Base-by-base conservation (phyloP, 257 asterid genomes). In the Craterostigma plantagineum region DNA sequence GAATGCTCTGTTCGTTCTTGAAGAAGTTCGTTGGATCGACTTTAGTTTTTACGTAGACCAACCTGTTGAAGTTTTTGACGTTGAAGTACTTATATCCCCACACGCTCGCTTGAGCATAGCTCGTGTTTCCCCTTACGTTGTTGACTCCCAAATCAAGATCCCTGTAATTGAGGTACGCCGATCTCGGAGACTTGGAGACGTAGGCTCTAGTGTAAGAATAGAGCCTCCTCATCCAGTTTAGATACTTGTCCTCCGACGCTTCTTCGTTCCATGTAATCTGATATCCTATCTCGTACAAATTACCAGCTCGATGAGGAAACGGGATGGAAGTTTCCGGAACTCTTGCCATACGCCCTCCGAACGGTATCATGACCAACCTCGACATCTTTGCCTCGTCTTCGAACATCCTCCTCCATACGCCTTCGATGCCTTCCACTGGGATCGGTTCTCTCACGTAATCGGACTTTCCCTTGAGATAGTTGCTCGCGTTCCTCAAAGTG, bases 171-270 rank as follows among this genome's bases (percentile, higher is more conserved):
- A n/a, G 8, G 9, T 42, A 42, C 9, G 18, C 46, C 12, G 10
- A 16, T 18, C 46, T 13, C 10, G 46, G 46, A 13, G 16, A n/a
- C 23, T n/a, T 10, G 3, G 46, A 42, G 9, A 42, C 17, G 14
- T 44, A 44, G 30, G 35, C 35, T 1, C 34, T 8, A 7, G 17
- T 16, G 9, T 16, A 7, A 17, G 34, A 11, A 16, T 17, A 12
- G n/a, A 44, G 6, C 23, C 35, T 14, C 13, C 49, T 44, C n/a
- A 44, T 42, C 46, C 46, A 42, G 17, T 42, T 14, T 18, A 42
- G 8, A 9, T 12, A 15, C 8, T 11, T 42, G 9, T 42, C 11
- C 17, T 15, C 46, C 11, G 15, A 9, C 4, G 13, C 46, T 10
- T 13, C 18, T 0, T 42, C 23, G 18, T 7, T 14, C 46, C 46